Evolutionary conservation across 331 rosid genomes (phyloP).

Genomic region (Prunus yedoensis): DNA sequence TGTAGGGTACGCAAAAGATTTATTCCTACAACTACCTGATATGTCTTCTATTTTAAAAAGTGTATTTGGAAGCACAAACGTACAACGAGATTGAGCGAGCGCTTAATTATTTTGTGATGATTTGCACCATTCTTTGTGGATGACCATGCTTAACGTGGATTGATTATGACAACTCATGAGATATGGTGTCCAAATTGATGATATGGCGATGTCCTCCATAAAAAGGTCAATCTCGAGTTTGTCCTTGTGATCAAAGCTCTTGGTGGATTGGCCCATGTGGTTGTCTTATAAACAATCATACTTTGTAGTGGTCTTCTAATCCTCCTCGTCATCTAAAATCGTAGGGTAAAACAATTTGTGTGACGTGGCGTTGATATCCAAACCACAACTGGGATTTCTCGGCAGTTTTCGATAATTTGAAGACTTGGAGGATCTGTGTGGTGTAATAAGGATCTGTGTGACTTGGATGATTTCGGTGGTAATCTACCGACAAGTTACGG

Average conservation of each 20-base stretch:
- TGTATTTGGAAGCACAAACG: no score
- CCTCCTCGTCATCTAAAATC: not conserved
- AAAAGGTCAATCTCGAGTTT: not conserved
- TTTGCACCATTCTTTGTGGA: no score
- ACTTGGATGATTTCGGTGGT: no score
- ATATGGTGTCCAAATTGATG: not conserved
- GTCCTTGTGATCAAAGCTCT: not conserved
- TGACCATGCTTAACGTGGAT: not conserved
- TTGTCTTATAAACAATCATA: not conserved
- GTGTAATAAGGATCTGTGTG: not conserved
- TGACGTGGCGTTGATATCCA: not conserved
- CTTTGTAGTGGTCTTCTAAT: not conserved
- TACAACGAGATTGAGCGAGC: no score
- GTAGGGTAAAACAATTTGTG: not conserved
- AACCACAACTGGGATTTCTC: not conserved
- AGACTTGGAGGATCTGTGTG: not conserved
- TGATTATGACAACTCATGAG: not conserved
- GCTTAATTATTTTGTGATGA: no score
- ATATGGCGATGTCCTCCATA: not conserved
- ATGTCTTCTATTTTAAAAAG: no score
- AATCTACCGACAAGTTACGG: no score
- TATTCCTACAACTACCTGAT: no score
- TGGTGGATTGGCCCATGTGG: not conserved
- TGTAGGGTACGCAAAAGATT: no score
- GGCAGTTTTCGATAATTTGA: fast-evolving